Percentiles rank a stretch among this genome's conserved stretches.
Conservation (phyloP, 495 filamentous ascomycete genomes). For the Aspergillus ostianus region DNA sequence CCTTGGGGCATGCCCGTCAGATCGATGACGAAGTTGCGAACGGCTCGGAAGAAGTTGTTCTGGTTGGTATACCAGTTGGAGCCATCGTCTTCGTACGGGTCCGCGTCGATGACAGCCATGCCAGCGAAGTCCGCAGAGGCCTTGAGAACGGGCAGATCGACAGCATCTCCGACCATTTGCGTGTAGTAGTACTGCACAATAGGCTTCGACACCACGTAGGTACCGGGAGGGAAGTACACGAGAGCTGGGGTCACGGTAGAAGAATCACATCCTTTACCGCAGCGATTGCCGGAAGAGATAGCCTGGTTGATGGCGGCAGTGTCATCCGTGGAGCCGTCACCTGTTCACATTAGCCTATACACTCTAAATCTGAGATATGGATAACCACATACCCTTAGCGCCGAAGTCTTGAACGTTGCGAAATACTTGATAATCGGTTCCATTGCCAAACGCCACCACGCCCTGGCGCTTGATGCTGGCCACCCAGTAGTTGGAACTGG, state of each 20-base stretch:
- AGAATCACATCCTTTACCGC: slow-evolving; percentile 75
- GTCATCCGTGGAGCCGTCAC: slow-evolving; percentile 80
- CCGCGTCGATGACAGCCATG: slow-evolving; percentile 86
- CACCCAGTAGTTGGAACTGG: slow-evolving; percentile 66
- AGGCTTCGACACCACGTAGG: slow-evolving; percentile 66
- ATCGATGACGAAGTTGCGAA: slow-evolving; percentile 94
- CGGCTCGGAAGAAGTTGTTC: slow-evolving; percentile 98
- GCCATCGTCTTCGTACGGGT: slow-evolving; percentile 69
- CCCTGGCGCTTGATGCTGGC: slow-evolving; percentile 70
- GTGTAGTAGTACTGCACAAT: slow-evolving; percentile 77
- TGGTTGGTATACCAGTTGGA: slow-evolving; percentile 83
- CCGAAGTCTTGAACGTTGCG: slow-evolving; percentile 88
- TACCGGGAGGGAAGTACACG: slow-evolving; percentile 80
- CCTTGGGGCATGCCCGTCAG: slow-evolving; percentile 64
- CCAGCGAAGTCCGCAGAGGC: slow-evolving; percentile 69
- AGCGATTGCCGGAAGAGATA: slow-evolving; percentile 73
- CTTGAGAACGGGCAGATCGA: slow-evolving; percentile 71
- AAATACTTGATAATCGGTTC: slow-evolving; percentile 66
- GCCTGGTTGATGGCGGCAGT: slow-evolving; percentile 87
- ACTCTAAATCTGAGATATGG: slow-evolving; percentile 12
- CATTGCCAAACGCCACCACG: slow-evolving; percentile 58
- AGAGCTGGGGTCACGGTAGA: slow-evolving; percentile 73
- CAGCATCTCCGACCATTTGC: slow-evolving; percentile 74
- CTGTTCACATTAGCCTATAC: slow-evolving; percentile 33
- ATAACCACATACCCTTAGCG: slow-evolving; percentile 52